Evolutionary conservation across 1,284 basidiomycete genomes (phyloP).

Genomic region (Moniliella sp.): DNA sequence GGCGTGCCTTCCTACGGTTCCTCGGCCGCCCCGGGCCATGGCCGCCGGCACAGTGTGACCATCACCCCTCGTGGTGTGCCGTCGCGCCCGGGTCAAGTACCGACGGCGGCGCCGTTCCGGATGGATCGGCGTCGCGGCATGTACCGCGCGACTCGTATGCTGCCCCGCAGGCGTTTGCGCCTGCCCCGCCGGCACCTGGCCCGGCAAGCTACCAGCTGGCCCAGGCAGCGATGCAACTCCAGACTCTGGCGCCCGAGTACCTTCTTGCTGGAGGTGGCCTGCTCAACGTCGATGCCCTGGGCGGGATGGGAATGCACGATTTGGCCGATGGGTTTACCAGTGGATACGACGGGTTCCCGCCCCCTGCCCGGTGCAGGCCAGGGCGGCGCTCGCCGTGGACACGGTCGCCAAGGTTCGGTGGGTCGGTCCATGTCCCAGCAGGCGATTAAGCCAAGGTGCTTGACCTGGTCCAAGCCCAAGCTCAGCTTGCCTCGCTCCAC

Average conservation of each 20-base stretch:
- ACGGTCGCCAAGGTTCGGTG: constrained; percentile 7
- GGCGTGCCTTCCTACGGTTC: constrained; percentile 3
- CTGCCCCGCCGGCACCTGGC: background rate
- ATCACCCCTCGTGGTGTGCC: no score
- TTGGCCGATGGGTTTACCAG: constrained; percentile 21
- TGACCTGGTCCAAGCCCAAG: constrained; percentile 44
- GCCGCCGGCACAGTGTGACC: constrained; percentile 78
- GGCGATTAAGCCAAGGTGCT: constrained; percentile 17
- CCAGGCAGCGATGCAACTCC: constrained; percentile 24
- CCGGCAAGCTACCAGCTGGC: constrained; percentile 1
- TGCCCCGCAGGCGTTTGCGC: background rate
- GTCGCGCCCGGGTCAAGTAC: constrained; percentile 31
- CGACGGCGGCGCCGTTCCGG: constrained; percentile 7
- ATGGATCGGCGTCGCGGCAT: constrained; percentile 2
- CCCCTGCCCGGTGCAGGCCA: constrained; percentile 5
- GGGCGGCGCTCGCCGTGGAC: constrained; percentile 9
- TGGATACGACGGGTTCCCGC: no score
- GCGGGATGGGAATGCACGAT: constrained; percentile 12
- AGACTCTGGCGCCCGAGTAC: constrained; percentile 23
- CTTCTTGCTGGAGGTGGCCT: constrained; percentile 30
- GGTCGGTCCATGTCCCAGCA: no score
- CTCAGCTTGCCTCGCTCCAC: constrained; percentile 78
- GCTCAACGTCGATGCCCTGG: constrained; percentile 14
- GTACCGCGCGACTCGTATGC: background rate
- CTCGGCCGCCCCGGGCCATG: constrained; percentile 47